A percentile compares a stretch with the other conserved stretches of the same genome.
Evolutionary conservation across 1,139 yeast species (phyloP).

Genomic region (Candida glucosophila): DNA sequence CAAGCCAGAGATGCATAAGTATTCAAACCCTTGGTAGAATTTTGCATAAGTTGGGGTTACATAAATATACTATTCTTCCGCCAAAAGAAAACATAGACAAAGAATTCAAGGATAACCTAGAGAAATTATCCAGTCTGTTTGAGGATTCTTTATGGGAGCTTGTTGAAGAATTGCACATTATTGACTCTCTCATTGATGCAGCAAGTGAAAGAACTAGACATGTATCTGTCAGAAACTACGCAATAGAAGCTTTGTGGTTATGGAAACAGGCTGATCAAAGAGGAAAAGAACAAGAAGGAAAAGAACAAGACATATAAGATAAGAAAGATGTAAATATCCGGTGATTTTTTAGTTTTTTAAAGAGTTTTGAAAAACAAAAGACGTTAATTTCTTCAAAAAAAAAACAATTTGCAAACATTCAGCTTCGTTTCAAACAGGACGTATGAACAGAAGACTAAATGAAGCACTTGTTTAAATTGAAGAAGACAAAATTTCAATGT

Average conservation of each 20-base stretch:
- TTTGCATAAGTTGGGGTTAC: conserved; percentile 68
- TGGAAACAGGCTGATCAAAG: conserved; percentile 78
- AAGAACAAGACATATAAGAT: no score
- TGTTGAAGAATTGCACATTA: conserved; percentile 52
- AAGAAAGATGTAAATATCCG: no score
- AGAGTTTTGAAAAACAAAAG: no score
- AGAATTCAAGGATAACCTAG: conserved; percentile 28
- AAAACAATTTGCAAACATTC: no score
- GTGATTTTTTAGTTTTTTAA: no score
- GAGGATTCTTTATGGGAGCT: conserved; percentile 71
- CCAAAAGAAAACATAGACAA: conserved; percentile 24
- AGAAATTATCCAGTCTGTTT: conserved; percentile 35
- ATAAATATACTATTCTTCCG: conserved; percentile 46
- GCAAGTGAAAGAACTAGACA: conserved; percentile 66
- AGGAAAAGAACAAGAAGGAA: conserved; percentile 2
- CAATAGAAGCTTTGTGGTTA: conserved; percentile 90
- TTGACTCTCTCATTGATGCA: conserved; percentile 68
- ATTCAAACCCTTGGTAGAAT: conserved; percentile 83
- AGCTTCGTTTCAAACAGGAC: no score
- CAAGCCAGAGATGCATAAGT: conserved; percentile 82
- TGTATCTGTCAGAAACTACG: conserved; percentile 73
- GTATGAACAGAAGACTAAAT: no score
- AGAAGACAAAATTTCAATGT: not conserved
- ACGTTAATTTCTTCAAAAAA: no score
- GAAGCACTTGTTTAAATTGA: no score